Base-by-base conservation (phyloP, 2,329 filamentous ascomycete species). In the Mycosphaerella arachidis region DNA sequence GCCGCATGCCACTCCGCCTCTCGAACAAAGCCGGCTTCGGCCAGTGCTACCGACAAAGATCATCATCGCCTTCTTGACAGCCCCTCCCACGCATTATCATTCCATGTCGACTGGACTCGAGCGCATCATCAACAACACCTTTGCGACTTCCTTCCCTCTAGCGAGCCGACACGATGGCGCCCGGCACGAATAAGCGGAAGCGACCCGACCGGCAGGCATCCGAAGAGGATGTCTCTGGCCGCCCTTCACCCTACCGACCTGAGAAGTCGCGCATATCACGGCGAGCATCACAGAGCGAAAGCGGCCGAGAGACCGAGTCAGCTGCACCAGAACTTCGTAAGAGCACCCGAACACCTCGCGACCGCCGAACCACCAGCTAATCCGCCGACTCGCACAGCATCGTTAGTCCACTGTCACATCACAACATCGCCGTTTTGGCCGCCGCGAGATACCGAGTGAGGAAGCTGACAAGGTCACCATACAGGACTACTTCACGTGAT, bases 131-230 rank as follows among this genome's bases (percentile, higher is more conserved):
- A 43, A 43, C 8, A n/a, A 43, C 40, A n/a, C 40, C 13, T 18
- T n/a, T 5, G 16, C 40, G 40, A n/a, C 40, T n/a, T 4, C 7
- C n/a, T n/a, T 8, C 5, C 7, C 8, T 13, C 13, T 18, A 43
- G 40, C 40, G 16, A 43, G 4, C 40, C n/a, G 18, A 13, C 40
- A 43, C 40, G 24, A 73, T 73, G 71, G 67, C 71, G 57, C 68
- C 70, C 45, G 62, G 66, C 51, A 68, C 65, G 43, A 62, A 76
- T 56, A 87, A 86, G 77, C 78, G 84, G 63, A 86, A 86, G 77
- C 77, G 80, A 60, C 72, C 75, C 35, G 79, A 82, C 51, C 74
- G 77, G 62, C 74, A 71, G 51, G 75, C 73, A 59, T 75, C 78
- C 13, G 72, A 79, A 54, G 78, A 81, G 64, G 75, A 79, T 58